phyloP scores from a whole-genome alignment of 1,284 basidiomycete species.

The Sanguinoderma infundibulare region DNA sequence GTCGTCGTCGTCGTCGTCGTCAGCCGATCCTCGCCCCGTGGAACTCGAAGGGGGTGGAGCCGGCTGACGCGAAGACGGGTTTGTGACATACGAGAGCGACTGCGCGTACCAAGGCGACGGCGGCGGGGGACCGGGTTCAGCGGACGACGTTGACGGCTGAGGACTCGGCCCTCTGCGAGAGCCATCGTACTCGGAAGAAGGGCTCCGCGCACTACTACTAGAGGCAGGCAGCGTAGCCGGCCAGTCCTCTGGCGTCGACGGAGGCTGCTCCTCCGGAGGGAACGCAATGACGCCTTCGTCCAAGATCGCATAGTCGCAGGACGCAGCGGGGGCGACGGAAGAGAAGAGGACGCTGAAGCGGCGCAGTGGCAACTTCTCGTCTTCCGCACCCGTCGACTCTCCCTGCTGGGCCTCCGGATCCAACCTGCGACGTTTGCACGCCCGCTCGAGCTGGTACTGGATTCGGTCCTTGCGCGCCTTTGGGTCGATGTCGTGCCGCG shows the following conservation, averaged over 20 bases:
- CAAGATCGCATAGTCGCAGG: slow-evolving; percentile 76
- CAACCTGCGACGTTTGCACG: neutral
- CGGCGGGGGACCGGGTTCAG: neutral
- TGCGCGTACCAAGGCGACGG: slow-evolving; percentile 4
- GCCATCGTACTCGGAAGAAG: neutral
- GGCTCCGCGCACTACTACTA: no score
- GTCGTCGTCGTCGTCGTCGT: neutral
- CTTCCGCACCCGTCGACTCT: slow-evolving; percentile 21
- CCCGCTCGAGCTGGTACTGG: neutral
- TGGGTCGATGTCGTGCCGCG: slow-evolving; percentile 27
- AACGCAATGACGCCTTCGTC: slow-evolving; percentile 54
- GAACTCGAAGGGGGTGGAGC: slow-evolving; percentile 4
- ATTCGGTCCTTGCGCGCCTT: neutral
- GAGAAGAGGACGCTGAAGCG: slow-evolving; percentile 79
- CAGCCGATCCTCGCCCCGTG: neutral
- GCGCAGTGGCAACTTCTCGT: slow-evolving; percentile 55
- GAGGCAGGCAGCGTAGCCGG: neutral
- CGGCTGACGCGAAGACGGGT: neutral
- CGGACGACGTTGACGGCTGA: neutral
- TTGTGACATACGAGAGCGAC: slow-evolving; percentile 13
- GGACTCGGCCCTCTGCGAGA: neutral
- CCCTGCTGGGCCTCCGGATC: neutral
- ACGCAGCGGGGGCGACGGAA: slow-evolving; percentile 57
- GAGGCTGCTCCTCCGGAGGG: slow-evolving; percentile 18
- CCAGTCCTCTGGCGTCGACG: slow-evolving; percentile 3